Base-by-base conservation (phyloP, 1,284 basidiomycete species). In the Hemileia vastatrix region DNA sequence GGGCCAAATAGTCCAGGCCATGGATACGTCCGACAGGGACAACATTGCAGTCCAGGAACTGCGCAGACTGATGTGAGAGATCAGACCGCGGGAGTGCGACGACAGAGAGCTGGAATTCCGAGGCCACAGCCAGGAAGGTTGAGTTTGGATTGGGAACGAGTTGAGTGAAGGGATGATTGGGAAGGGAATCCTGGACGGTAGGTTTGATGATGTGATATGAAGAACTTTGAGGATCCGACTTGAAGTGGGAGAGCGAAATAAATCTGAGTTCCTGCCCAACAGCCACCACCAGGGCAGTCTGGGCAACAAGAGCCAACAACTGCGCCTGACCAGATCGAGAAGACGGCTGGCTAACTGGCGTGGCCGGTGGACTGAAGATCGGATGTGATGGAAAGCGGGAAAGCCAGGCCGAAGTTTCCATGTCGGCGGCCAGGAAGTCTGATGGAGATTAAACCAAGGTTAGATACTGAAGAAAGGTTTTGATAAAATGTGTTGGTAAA, bases 81-180 rank as follows among this genome's bases (percentile, higher is more conserved):
- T 62, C 60, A 18, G 40, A 21, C 23, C 60, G 24, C 23, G 60
- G 60, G 1, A 62, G 15, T n/a, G 52, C 47, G 52, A 62, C 31
- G 13, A 62, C 53, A n/a, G 52, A 49, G 1, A 62, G 13, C 21
- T 62, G 40, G 32, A 36, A 33, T 6, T 32, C 8, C 18, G 60
- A 62, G 32, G 32, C 49, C 4, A 62, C 23, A 15, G 60, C 60
- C 13, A 62, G 45, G 2, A 62, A 53, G 13, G 44, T 43, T 1
- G 44, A 48, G 32, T 27, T 62, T 21, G 53, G 53, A n/a, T 62
- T 62, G 45, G 60, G 31, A 2, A 50, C 18, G 5, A 62, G 33
- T 40, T 24, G 32, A 9, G 32, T 49, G 53, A 62, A 27, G 4
- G 60, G 60, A 9, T 23, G 19, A 2, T 15, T 36, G 1, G 53